Percentiles rank a stretch among this genome's conserved stretches.
These are phyloP conservation scores for Aphanomyces stellatus DNA, from an alignment of 352 stramenopile genomes.

Conservation along the genomic window DNA sequence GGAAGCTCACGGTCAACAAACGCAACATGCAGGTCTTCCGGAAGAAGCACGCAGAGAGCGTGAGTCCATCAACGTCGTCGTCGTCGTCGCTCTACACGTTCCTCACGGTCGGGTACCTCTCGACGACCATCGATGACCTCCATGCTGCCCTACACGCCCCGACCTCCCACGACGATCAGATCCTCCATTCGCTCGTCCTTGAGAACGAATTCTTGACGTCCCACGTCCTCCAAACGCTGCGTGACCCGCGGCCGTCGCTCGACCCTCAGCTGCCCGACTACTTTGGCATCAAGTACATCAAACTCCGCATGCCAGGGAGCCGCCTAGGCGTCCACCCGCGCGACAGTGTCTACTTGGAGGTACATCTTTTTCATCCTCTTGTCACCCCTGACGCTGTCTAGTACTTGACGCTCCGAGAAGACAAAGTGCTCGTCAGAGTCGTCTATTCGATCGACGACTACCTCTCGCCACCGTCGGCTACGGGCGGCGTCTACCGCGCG, in stretches of 20 bases:
- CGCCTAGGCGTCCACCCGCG: constrained; percentile 3
- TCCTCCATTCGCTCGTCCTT: constrained; percentile 16
- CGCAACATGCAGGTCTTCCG: constrained; percentile 21
- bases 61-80: background rate
- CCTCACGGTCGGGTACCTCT: constrained; percentile 14
- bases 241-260: background rate
- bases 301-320: constrained; percentile 6
- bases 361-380: background rate
- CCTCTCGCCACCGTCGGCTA: background rate
- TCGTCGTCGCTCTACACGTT: constrained; percentile 12
- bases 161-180: constrained; percentile 17
- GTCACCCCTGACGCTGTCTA: background rate
- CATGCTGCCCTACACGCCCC: background rate
- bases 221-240: background rate
- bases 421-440: constrained; percentile 16
- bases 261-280: constrained; percentile 7
- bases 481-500: background rate
- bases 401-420: constrained; percentile 12
- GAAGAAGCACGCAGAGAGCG: background rate
- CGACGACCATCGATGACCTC: constrained; percentile 12
- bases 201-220: constrained; percentile 19
- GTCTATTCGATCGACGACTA: constrained; percentile 19
- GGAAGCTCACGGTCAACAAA: constrained; percentile 20
- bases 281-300: constrained; percentile 17
- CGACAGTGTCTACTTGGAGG: constrained; percentile 13